Evolutionary conservation across 2,329 filamentous ascomycete genomes (phyloP), one percentile per base, ranked within the genome.

Genomic region (Epichloe gansuensis): DNA sequence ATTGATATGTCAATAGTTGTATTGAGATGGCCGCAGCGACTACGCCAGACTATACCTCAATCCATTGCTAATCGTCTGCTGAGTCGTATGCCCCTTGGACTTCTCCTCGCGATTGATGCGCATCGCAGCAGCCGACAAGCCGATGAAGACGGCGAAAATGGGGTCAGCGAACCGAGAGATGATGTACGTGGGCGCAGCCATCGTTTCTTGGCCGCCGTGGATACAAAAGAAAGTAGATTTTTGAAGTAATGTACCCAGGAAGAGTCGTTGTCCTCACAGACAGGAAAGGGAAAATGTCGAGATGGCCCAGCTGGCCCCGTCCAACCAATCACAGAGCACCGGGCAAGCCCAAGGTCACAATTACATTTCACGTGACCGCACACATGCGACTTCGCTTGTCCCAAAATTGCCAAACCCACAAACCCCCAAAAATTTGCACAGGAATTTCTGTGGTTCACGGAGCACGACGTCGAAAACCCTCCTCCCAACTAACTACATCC

Each of bases 31-130:
- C 7, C 34, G 5, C 21, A 15, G 12, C 5, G 38, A 45, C 34
- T 5, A 35, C 21, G 45, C 42, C 25, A 28, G 5, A 46, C 58
- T 64, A 45, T 67, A 72, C 70, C 70, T 63, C 59, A 76, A 70
- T 11, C 67, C 68, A 51, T 70, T 69, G 17, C 74, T 68, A 46
- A 81, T 62, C 0, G 74, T 80, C 57, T 81, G 68, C 46, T 72
- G 66, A 3, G 72, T 73, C 3, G 73, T 75, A 59, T 64, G 75
- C 51, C 79, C 79, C 65, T 80, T 78, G 49, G 75, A 75, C 63
- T 77, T 77, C 58, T 79, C 76, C 60, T 82, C 79, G 39, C 79
- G 77, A 57, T 75, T 81, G 68, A 82, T 80, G 56, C 79, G 73
- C 44, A 73, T 74, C 9, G 68, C 75, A 28, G 79, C 77, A 2